These are phyloP conservation scores for Paramecium octaurelia DNA, from an alignment of 73 alveolate genomes.

Conservation along the genomic window DNA sequence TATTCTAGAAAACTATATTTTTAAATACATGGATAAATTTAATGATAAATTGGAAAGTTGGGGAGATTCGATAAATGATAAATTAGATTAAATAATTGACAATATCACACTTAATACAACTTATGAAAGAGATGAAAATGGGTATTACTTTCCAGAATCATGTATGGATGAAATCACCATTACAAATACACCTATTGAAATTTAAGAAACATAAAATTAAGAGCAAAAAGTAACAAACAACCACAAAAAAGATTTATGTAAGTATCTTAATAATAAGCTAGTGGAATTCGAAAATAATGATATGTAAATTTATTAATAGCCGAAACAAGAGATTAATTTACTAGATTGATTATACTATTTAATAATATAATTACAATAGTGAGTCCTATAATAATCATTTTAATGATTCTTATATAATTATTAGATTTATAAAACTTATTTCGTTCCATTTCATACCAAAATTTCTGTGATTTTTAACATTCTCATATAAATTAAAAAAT, in stretches of 20 bases:
- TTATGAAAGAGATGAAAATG: background rate
- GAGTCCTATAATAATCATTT: background rate
- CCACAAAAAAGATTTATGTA: background rate
- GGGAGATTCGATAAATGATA: conserved; percentile 41
- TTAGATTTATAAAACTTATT: too few relatives aligned
- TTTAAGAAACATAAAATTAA: background rate
- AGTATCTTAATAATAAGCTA: background rate
- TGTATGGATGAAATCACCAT: conserved; percentile 44
- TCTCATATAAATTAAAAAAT: background rate
- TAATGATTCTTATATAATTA: too few relatives aligned
- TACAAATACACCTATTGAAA: background rate
- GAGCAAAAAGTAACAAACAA: background rate
- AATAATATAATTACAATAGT: background rate
- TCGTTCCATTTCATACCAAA: background rate
- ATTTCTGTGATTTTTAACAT: background rate
- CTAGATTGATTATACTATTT: background rate
- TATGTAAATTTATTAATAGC: background rate
- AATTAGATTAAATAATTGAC: conserved; percentile 5
- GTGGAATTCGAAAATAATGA: background rate
- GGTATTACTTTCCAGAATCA: conserved; percentile 40
- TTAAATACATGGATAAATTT: conserved; percentile 40
- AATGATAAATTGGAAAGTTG: conserved; percentile 35
- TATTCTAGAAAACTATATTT: conserved; percentile 6
- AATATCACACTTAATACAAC: background rate
- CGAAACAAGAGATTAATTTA: background rate